These are phyloP conservation scores for Stachybotrys elegans DNA, from an alignment of 2,329 filamentous ascomycete species.

Conservation along the genomic window DNA sequence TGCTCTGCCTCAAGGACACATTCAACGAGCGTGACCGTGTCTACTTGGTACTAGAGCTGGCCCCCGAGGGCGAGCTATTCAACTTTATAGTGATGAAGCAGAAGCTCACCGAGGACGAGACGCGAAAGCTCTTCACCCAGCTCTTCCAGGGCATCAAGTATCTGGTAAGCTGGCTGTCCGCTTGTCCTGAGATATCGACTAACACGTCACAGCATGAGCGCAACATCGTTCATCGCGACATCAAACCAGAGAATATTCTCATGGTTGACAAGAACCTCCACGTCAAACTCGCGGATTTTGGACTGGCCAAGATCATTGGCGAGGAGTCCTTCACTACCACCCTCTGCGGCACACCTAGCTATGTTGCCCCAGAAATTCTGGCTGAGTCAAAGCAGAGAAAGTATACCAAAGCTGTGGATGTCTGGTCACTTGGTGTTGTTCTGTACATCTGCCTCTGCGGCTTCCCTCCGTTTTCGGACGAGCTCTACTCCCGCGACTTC, in stretches of 20 bases:
- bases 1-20: constrained; percentile 89
- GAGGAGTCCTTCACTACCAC: constrained; percentile 89
- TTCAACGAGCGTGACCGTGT: constrained; percentile 89
- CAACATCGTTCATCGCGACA: constrained; percentile 84
- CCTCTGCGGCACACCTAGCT: constrained; percentile 64
- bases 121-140: constrained; percentile 76
- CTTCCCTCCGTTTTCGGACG: constrained; percentile 83
- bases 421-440: constrained; percentile 79
- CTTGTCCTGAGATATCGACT: background rate
- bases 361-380: constrained; percentile 78
- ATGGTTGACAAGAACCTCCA: constrained; percentile 70
- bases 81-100: constrained; percentile 82
- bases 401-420: constrained; percentile 74
- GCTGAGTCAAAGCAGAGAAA: constrained; percentile 61
- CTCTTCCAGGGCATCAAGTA: constrained; percentile 85
- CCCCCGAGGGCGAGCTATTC: constrained; percentile 83
- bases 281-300: constrained; percentile 78
- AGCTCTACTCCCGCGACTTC: constrained; percentile 69
- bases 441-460: constrained; percentile 83
- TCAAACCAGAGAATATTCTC: constrained; percentile 79
- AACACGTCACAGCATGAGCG: constrained; percentile 65
- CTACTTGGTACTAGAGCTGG: constrained; percentile 80
- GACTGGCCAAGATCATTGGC: constrained; percentile 80
- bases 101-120: constrained; percentile 72
- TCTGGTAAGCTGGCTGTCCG: constrained; percentile 51